Base-by-base conservation (phyloP, 1,139 yeast genomes). In the Taphrina sp. region DNA sequence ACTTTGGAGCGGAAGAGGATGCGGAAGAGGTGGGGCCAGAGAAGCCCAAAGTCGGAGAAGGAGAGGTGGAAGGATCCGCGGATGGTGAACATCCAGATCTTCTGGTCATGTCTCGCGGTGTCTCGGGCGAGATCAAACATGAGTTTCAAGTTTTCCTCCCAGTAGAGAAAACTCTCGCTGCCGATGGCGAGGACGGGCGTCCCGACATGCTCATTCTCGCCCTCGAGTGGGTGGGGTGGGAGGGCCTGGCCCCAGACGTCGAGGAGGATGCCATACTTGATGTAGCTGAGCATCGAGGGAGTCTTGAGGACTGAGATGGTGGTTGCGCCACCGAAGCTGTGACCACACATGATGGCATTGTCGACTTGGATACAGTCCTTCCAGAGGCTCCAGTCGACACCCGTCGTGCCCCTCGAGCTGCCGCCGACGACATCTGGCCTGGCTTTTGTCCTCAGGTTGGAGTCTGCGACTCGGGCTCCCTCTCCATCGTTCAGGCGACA, bases 51-150 rank as follows among this genome's bases (percentile, higher is more conserved):
- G 24, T 52, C 56, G 36, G 47, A 39, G 23, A 42, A 43, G 49
- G 42, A 34, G 36, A 52, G 46, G 49, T 52, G 56, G 28, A 52
- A 52, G 36, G 49, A 34, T 4, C 56, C 56, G 34, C 56, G 56
- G 41, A 52, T 17, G 29, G 56, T 52, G n/a, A 41, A 34, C 31
- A 35, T 12, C 49, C 49, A 52, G 17, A 43, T 23, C 5, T 19
- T 24, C 23, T 39, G 34, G n/a, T 28, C 43, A 7, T 12, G 12
- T 16, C 26, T 28, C 20, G 34, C 19, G 33, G 43, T 36, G 5
- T 35, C 20, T 22, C 49, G 56, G 14, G 43, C 49, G 17, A 52
- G 16, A n/a, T 41, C 49, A 42, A 42, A 42, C 49, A 52, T 35
- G 35, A 43, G 26, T 26, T 52, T 42, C 26, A 33, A 22, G 43